Base-by-base conservation (phyloP, 1,284 basidiomycete genomes). In the Violaceomyces palustris region DNA sequence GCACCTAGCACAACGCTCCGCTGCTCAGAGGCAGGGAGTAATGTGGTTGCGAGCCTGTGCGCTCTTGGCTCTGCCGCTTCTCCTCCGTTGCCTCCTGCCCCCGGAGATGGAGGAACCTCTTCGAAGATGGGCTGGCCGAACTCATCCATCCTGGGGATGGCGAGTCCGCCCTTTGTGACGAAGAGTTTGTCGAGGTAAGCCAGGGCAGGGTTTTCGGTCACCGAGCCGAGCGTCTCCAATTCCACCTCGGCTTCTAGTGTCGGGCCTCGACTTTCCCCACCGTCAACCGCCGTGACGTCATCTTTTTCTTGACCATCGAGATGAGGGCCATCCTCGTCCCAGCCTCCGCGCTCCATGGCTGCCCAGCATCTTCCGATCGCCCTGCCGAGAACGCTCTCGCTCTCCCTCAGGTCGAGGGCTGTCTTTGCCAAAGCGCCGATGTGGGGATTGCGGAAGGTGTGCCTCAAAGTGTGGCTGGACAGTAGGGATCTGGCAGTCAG, bases 371-470 rank as follows among this genome's bases (percentile, higher is more conserved):
- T 52, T 6, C 69, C 69, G 3, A 73, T 47, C 1, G 67, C 65
- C 12, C 64, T 53, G 2, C 58, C 52, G n/a, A 73, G 56, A 5
- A 57, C 52, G 17, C 60, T 55, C 37, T 73, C 70, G 39, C 67
- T 70, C 37, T 72, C 70, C 26, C 62, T 48, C 28, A 73, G 44
- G 31, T 73, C 69, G n/a, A 72, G 48, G 6, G 70, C 69, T 19
- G 70, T 72, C 46, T 68, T 66, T 43, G 60, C 61, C 3, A 73
- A 46, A 1, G 69, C 66, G 3, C 55, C 59, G 28, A 73, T 64
- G 53, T 73, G 70, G 19, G 69, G 66, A 35, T 73, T 72, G 25
- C 61, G 51, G 47, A 73, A 73, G 5, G 61, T 72, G 39, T 72
- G 70, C 15, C 59, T 59, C 22, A 73, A 58, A 19, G 68, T 65